These are phyloP conservation scores for Zygoascus bituminiphila DNA, from an alignment of 805 yeast species.

Conservation along the genomic window DNA sequence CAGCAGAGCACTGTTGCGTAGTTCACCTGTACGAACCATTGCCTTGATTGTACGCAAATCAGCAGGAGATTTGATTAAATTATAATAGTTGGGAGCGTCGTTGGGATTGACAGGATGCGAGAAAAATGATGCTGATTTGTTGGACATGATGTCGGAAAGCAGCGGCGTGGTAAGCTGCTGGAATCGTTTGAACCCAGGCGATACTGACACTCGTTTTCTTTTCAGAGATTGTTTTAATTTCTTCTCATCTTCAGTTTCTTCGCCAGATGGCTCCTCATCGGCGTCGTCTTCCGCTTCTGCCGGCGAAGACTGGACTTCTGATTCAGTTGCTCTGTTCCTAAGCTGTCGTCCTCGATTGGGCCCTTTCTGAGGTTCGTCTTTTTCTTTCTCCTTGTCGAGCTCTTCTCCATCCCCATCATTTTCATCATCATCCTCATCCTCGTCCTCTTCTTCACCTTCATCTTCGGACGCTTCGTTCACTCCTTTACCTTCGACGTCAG, in stretches of 20 bases:
- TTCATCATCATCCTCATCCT: slow-evolving; percentile 2
- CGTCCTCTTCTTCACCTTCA: slow-evolving; percentile 2
- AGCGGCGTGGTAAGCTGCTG: slow-evolving; percentile 54
- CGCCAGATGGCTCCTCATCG: slow-evolving; percentile 12
- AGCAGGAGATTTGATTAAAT: slow-evolving; percentile 52
- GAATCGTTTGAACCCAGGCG: slow-evolving; percentile 41
- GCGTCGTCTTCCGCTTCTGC: slow-evolving; percentile 10
- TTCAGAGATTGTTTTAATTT: slow-evolving; percentile 7
- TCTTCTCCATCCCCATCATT: slow-evolving; percentile 5
- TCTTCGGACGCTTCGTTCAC: slow-evolving; percentile 1
- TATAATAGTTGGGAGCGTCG: slow-evolving; percentile 63
- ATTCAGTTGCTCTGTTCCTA: neutral
- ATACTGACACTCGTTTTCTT: slow-evolving; percentile 16
- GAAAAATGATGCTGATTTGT: slow-evolving; percentile 67
- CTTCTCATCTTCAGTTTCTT: slow-evolving; percentile 13
- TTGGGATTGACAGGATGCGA: slow-evolving; percentile 56
- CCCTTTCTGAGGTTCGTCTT: slow-evolving; percentile 1
- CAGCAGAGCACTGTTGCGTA: slow-evolving; percentile 42
- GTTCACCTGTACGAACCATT: slow-evolving; percentile 49
- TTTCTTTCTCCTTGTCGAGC: slow-evolving; percentile 7
- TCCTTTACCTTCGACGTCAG: neutral
- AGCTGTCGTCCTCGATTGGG: neutral
- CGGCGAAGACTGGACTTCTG: neutral
- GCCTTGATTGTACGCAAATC: slow-evolving; percentile 58
- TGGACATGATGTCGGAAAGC: slow-evolving; percentile 56